A percentile compares a stretch with the other conserved stretches of the same genome.
Conservation (phyloP, 768 basidiomycete species). For the Daedaleopsis nitida region DNA sequence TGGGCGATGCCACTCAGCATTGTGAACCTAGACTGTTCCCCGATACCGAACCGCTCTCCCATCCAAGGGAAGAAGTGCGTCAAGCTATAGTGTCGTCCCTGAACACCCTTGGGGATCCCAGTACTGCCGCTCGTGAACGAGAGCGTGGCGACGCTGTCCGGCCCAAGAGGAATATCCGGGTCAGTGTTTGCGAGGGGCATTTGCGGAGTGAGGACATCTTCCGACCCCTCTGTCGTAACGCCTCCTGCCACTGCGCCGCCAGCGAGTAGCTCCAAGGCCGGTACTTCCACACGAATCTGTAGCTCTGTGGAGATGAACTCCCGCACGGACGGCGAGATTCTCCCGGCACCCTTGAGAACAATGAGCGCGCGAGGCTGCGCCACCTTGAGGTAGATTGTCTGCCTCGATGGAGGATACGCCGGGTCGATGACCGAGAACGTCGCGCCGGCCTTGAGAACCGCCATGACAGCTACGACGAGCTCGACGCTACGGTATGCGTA, state of each 20-base stretch:
- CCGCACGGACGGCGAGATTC: conserved; percentile 76
- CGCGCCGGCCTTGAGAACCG: conserved; percentile 91
- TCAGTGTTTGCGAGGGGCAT: conserved; percentile 62
- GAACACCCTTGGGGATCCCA: conserved; percentile 97
- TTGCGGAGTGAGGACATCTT: conserved; percentile 65
- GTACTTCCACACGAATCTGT: conserved; percentile 87
- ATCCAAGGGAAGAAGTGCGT: conserved; percentile 99
- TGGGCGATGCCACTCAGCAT: conserved; percentile 99
- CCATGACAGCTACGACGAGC: conserved; percentile 96
- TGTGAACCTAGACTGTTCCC: conserved; percentile 81
- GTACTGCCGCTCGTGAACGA: conserved; percentile 98
- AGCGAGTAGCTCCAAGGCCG: conserved; percentile 76
- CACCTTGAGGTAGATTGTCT: conserved; percentile 90
- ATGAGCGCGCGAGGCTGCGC: conserved; percentile 90
- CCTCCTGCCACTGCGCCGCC: conserved; percentile 73
- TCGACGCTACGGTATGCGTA: conserved; percentile 97
- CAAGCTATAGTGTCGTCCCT: conserved; percentile 90
- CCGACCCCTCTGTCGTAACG: conserved; percentile 30
- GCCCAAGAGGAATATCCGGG: conserved; percentile 85
- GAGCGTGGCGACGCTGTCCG: conserved; percentile 91
- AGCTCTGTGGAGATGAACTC: conserved; percentile 80
- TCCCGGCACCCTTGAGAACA: conserved; percentile 88
- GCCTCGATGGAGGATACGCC: conserved; percentile 91
- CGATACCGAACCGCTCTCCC: conserved; percentile 81
- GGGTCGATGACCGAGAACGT: conserved; percentile 99